Base-by-base conservation (phyloP, 192 early-diverging fungal genomes). In the Entomortierella chlamydospora region DNA sequence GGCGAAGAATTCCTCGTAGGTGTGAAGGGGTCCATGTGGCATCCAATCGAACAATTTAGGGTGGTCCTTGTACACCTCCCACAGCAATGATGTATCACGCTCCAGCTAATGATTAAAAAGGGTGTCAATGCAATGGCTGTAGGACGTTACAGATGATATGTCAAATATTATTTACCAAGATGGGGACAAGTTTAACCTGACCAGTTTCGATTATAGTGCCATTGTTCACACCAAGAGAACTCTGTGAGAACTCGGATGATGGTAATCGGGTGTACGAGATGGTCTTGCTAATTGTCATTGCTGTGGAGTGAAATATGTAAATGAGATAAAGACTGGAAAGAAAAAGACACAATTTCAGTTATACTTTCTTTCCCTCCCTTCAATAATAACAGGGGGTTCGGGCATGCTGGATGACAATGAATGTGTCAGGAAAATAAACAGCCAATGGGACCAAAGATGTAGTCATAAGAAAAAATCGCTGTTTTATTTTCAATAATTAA, bases 41-140 rank as follows among this genome's bases (percentile, higher is more conserved):
- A 79, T 59, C 49, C 58, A 70, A 7, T 45, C 31, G 20, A 70
- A 79, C 13, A 79, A 25, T 5, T 61, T 33, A 11, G 57, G 41
- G 28, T 78, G 61, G 56, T 78, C 49, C 68, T 79, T 79, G 57
- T 66, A 60, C 8, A 70, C 49, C 7, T 70, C 42, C 76, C 76
- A 79, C 33, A 79, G 26, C 13, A 55, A 25, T 11, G 76, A 68
- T 18, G 51, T 57, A 70, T 79, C 67, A 2, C 67, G 55, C 17
- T 79, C 68, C 3, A 79, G 61, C 68, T 70, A 49, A n/a, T 30
- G 10, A 30, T 4, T 45, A 5, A 22, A 5, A 22, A n/a, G n/a
- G n/a, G n/a, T n/a, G 54, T 57, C 4, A 37, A 57, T 7, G 8
- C 15, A 49, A 29, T 61, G 23, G 13, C 18, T 53, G 10, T 13